phyloP scores from a whole-genome alignment of 2,329 filamentous ascomycete genomes.

The Paecilomyces niveus region DNA sequence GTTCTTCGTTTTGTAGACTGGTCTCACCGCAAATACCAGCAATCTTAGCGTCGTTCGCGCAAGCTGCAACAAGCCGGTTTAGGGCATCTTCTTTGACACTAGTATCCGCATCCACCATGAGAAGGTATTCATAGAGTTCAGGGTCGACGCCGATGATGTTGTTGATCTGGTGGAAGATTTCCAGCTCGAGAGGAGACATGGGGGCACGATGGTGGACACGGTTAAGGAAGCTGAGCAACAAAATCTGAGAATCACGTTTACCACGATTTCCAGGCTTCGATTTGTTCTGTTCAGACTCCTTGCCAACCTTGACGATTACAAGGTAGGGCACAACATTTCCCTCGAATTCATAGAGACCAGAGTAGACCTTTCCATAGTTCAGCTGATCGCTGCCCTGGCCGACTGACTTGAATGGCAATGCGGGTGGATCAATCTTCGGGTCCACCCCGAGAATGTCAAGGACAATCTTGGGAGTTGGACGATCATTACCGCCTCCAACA shows the following conservation, averaged over 20 bases:
- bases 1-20: conserved; percentile 88
- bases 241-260: conserved; percentile 94
- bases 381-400: conserved; percentile 84
- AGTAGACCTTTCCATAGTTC: conserved; percentile 98
- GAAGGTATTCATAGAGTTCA: conserved; percentile 90
- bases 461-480: conserved; percentile 94
- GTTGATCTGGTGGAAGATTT: conserved; percentile 99
- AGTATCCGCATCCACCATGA: conserved; percentile 98
- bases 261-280: conserved; percentile 95
- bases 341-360: conserved; percentile 93
- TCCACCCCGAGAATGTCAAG: conserved; percentile 96
- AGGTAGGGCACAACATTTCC: conserved; percentile 96
- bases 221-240: conserved; percentile 96
- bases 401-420: conserved; percentile 88
- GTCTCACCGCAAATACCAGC: conserved; percentile 97
- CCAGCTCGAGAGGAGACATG: conserved; percentile 92
- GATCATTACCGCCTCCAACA: conserved; percentile 90
- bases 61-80: conserved; percentile 86
- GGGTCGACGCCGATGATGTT: conserved; percentile 98
- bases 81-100: conserved; percentile 86
- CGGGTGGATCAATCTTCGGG: conserved; percentile 90
- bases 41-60: conserved; percentile 90
- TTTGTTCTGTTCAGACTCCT: conserved; percentile 86
- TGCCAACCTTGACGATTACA: conserved; percentile 93
- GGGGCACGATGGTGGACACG: conserved; percentile 88